Conservation (phyloP, 768 basidiomycete species). For the Clitopilus passeckerianus region DNA sequence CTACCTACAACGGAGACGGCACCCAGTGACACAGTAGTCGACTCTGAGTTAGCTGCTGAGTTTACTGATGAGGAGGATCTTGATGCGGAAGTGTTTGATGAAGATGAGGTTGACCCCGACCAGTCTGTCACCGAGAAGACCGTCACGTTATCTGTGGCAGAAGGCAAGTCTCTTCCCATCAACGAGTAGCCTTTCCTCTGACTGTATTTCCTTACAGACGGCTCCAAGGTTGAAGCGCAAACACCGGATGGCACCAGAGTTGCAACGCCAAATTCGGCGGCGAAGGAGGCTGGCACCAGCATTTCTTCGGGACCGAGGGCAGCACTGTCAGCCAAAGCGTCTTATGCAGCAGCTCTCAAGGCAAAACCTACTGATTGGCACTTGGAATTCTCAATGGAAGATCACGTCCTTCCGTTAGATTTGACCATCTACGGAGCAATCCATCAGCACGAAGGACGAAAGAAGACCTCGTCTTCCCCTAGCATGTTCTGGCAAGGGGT, state of each 20-base stretch:
- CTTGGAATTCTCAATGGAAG: slow-evolving; percentile 92
- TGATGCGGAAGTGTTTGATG: slow-evolving; percentile 88
- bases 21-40: slow-evolving; percentile 55
- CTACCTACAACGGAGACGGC: slow-evolving; percentile 33
- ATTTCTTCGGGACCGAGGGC: slow-evolving; percentile 20
- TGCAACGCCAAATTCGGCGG: slow-evolving; percentile 69
- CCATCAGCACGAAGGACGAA: slow-evolving; percentile 84
- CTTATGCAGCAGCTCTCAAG: slow-evolving; percentile 94
- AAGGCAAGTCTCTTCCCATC: slow-evolving; percentile 42
- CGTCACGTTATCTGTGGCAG: slow-evolving; percentile 75
- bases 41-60: slow-evolving; percentile 64
- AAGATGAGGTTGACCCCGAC: slow-evolving; percentile 80
- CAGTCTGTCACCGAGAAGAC: slow-evolving; percentile 73
- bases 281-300: slow-evolving; percentile 28
- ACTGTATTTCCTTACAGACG: slow-evolving; percentile 47
- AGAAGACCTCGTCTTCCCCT: slow-evolving; percentile 58
- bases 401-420: slow-evolving; percentile 76
- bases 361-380: slow-evolving; percentile 95
- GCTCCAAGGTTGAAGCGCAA: slow-evolving; percentile 91
- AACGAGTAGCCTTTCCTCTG: background rate
- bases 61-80: slow-evolving; percentile 84
- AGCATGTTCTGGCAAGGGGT: slow-evolving; percentile 86
- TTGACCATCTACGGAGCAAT: slow-evolving; percentile 96
- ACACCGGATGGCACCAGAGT: slow-evolving; percentile 96
- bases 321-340: slow-evolving; percentile 39